phyloP scores from a whole-genome alignment of 2,329 filamentous ascomycete species.

The Ophiostoma australiae region DNA sequence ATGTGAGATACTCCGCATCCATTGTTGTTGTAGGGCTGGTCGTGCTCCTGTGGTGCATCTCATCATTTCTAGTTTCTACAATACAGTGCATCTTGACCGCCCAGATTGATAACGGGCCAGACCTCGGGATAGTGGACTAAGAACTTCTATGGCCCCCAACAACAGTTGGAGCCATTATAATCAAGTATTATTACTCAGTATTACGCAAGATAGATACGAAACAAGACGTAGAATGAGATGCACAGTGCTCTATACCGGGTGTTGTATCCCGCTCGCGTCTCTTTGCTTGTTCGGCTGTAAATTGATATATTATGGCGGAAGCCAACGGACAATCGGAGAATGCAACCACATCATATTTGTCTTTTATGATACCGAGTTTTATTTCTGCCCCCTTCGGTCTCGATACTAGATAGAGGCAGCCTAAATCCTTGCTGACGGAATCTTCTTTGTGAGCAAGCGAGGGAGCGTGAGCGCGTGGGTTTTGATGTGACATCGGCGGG shows the following conservation, averaged over 20 bases:
- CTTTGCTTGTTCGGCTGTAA: not conserved
- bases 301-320: not conserved
- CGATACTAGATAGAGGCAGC: not conserved
- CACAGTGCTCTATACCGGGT: not conserved
- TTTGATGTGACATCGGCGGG: not conserved
- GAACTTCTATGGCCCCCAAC: not conserved
- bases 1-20: not conserved
- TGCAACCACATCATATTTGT: not conserved
- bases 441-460: not conserved
- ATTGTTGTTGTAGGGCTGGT: not conserved
- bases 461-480: not conserved
- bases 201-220: not conserved
- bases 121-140: not conserved
- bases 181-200: not conserved
- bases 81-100: too few relatives aligned
- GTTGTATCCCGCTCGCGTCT: not conserved
- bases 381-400: not conserved
- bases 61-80: not conserved
- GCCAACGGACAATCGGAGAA: slow-evolving; percentile 7
- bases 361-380: not conserved
- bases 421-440: slow-evolving; percentile 1
- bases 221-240: not conserved
- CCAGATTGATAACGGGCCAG: not conserved
- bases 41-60: not conserved
- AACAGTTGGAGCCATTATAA: not conserved